phyloP scores from a whole-genome alignment of 179 eudicot genomes.

The Silene vulgaris region DNA sequence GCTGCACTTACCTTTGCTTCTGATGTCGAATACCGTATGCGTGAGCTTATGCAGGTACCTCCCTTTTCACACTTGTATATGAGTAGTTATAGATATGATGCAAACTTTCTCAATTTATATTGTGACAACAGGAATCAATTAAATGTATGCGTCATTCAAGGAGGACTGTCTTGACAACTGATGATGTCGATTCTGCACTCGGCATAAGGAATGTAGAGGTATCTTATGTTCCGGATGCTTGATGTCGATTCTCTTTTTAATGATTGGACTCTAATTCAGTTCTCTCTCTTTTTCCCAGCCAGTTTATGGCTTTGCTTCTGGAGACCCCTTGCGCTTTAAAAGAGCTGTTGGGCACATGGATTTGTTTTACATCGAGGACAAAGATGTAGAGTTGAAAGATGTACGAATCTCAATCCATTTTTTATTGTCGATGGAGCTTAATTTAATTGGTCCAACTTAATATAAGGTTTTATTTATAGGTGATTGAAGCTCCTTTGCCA shows the following conservation, averaged over 20 bases:
- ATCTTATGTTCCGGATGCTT: background rate
- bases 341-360: slow-evolving; percentile 83
- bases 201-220: slow-evolving; percentile 72
- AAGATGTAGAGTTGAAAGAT: slow-evolving; percentile 83
- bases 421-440: background rate
- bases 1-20: slow-evolving; percentile 60
- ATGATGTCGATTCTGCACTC: slow-evolving; percentile 76
- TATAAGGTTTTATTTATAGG: slow-evolving; percentile 34
- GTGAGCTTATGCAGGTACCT: slow-evolving; percentile 76
- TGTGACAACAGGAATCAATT: slow-evolving; percentile 57
- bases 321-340: slow-evolving; percentile 68
- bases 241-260: background rate
- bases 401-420: slow-evolving; percentile 36
- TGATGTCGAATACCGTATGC: slow-evolving; percentile 76
- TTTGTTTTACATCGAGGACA: slow-evolving; percentile 76
- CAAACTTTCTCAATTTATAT: background rate
- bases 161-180: slow-evolving; percentile 63
- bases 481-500: slow-evolving; percentile 91
- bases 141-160: slow-evolving; percentile 82
- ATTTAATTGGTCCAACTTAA: background rate
- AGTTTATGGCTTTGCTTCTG: slow-evolving; percentile 79
- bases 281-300: slow-evolving; percentile 45
- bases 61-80: background rate
- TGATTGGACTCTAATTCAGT: slow-evolving; percentile 10
- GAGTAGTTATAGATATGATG: background rate